Base-by-base conservation (phyloP, 495 filamentous ascomycete genomes). In the Mytilinidion resinicola region DNA sequence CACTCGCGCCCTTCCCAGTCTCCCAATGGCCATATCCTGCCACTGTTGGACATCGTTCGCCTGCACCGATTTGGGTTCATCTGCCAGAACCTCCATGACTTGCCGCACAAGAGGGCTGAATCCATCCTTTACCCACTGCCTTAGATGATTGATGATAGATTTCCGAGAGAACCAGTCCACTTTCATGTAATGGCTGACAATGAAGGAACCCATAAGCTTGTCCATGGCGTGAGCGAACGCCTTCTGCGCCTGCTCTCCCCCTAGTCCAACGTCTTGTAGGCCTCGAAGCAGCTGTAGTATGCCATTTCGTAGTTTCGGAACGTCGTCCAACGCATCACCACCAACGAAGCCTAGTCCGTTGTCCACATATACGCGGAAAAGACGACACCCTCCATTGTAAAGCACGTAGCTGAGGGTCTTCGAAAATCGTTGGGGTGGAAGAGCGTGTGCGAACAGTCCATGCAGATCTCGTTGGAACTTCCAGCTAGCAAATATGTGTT, bases 1-100 rank as follows among this genome's bases (percentile, higher is more conserved):
- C 10, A 87, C 89, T 34, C 92, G 84, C 21, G 93, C 78, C 41
- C 81, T 79, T 4, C 90, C 91, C n/a, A 96, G 77, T 21, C 88
- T 80, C 6, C 85, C 82, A 56, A 92, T 74, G 12, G 83, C 88
- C 61, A 92, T 88, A 34, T 88, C 84, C 61, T 89, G 89, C 83
- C 89, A 96, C 65, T 83, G 58, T 17, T 63, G 55, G 11, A 68
- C 34, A 42, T 69, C 64, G 3, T n/a, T 41, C 10, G 63, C 25
- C 30, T 50, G 48, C 3, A 57, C 42, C 4, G 25, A 15, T 25
- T 25, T 43, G 4, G 49, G 39, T 56, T 68, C 54, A 34, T 60
- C 53, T 36, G 49, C 35, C 62, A 67, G 53, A 21, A 53, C 55
- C 11, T 59, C 59, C 21, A 70, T 55, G 21, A 69, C 56, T 25